Evolutionary conservation across 2,329 filamentous ascomycete genomes (phyloP).

Genomic region (Didymella lethalis): DNA sequence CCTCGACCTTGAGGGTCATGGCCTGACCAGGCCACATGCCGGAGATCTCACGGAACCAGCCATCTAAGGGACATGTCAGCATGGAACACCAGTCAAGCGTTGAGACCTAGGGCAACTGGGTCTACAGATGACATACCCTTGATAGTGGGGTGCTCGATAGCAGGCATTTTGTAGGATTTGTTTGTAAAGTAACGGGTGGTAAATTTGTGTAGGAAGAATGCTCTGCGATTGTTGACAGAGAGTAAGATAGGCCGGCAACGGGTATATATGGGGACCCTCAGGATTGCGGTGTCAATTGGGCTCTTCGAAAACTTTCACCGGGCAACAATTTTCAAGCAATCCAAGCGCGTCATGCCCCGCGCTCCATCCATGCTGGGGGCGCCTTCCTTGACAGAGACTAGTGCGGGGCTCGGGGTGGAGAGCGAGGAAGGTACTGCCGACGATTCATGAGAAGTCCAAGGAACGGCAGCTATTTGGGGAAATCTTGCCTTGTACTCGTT

Average conservation of each 20-base stretch:
- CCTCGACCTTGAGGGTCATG: slow-evolving; percentile 90
- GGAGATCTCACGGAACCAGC: slow-evolving; percentile 99
- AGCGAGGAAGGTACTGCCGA: slow-evolving; percentile 24
- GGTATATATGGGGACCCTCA: slow-evolving; percentile 36
- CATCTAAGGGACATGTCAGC: slow-evolving; percentile 70
- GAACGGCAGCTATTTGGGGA: slow-evolving; percentile 11
- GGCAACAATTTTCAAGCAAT: slow-evolving; percentile 33
- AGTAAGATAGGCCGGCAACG: slow-evolving; percentile 22
- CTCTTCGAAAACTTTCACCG: slow-evolving; percentile 29
- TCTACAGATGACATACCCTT: slow-evolving; percentile 61
- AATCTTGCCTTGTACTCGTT: background rate
- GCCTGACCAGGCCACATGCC: slow-evolving; percentile 99
- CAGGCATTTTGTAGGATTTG: slow-evolving; percentile 63
- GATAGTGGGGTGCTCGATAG: slow-evolving; percentile 78
- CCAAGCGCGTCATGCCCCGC: slow-evolving; percentile 35
- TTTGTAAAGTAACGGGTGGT: slow-evolving; percentile 11
- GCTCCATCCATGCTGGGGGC: slow-evolving; percentile 3
- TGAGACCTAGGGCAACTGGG: background rate
- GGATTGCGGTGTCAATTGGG: slow-evolving; percentile 33
- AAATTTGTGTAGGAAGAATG: slow-evolving; percentile 4
- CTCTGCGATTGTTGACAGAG: slow-evolving; percentile 18
- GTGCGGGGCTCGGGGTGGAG: slow-evolving; percentile 6
- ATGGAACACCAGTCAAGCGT: background rate
- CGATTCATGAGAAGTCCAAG: slow-evolving; percentile 8
- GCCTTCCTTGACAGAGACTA: background rate